These are phyloP conservation scores for Glebionis coronaria DNA, from an alignment of 129 eudicot species.

Conservation along the genomic window DNA sequence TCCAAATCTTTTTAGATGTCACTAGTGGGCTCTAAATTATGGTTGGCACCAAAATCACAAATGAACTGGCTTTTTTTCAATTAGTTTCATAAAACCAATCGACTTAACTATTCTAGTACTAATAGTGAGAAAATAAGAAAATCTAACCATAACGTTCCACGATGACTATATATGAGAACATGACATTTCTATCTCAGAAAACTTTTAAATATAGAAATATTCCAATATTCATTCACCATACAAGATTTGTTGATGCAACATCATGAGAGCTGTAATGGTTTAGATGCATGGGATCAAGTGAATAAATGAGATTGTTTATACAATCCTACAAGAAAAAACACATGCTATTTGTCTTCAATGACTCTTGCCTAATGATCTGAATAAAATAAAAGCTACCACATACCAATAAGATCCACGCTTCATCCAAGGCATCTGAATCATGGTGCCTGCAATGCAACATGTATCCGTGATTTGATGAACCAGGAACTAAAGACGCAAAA, in stretches of 20 bases:
- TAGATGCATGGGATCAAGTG: not conserved
- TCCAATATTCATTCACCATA: not conserved
- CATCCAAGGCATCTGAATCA: not conserved
- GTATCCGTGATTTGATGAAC: not conserved
- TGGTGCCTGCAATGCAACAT: conserved; percentile 1
- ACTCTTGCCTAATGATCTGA: conserved; percentile 6
- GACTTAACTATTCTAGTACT: too few species aligned
- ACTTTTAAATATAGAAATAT: not conserved
- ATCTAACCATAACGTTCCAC: too few species aligned
- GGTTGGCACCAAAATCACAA: not conserved
- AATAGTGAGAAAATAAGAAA: too few species aligned
- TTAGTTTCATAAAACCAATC: too few species aligned
- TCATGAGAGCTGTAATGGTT: conserved; percentile 10
- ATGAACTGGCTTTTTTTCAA: too few species aligned
- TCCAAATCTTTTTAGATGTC: too few species aligned
- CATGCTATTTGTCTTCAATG: conserved; percentile 25
- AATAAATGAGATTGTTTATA: not conserved
- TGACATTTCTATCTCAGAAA: not conserved
- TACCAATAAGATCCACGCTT: conserved; percentile 6
- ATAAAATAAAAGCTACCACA: conserved; percentile 2
- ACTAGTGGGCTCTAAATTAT: too few species aligned
- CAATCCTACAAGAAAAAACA: conserved; percentile 8
- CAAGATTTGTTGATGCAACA: not conserved
- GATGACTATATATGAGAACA: too few species aligned
- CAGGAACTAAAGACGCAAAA: not conserved